Conservation (phyloP, 2,329 filamentous ascomycete genomes). For the Beauveria caledonica region DNA sequence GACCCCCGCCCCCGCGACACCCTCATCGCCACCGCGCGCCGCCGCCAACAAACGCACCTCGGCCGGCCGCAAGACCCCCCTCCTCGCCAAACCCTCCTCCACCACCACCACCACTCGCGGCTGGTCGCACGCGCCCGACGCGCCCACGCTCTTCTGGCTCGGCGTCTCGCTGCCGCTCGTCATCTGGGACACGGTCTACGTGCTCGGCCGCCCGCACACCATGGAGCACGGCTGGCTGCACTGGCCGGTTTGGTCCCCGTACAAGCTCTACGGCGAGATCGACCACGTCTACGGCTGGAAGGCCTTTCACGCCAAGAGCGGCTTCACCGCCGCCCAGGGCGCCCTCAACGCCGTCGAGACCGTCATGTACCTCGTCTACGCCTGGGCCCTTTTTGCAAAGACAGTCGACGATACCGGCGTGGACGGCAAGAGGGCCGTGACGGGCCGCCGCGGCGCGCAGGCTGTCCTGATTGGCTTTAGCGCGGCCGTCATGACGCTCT, state of each 20-base stretch:
- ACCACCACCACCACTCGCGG: neutral
- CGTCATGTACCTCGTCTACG: constrained; percentile 53
- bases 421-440: constrained; percentile 24
- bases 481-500: constrained; percentile 51
- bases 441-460: constrained; percentile 34
- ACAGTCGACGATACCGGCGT: constrained; percentile 15
- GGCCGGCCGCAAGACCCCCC: constrained; percentile 1
- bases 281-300: constrained; percentile 78
- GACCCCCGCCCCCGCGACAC: constrained; percentile 14
- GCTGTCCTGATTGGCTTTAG: constrained; percentile 43
- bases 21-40: constrained; percentile 12
- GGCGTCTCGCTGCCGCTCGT: constrained; percentile 68
- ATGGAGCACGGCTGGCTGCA: constrained; percentile 73
- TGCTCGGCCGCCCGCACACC: constrained; percentile 69
- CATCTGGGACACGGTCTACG: constrained; percentile 72
- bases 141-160: constrained; percentile 58
- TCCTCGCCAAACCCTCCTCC: neutral
- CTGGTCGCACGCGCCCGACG: constrained; percentile 40
- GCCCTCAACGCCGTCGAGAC: constrained; percentile 62
- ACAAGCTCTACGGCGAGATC: constrained; percentile 70
- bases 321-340: constrained; percentile 72
- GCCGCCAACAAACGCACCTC: constrained; percentile 31
- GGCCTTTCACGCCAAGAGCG: constrained; percentile 57
- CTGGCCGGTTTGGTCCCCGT: constrained; percentile 65
- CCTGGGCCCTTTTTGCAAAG: constrained; percentile 27